These are phyloP conservation scores for Ploettnerulaceae sp. DNA, from an alignment of 2,329 filamentous ascomycete species.

Conservation along the genomic window DNA sequence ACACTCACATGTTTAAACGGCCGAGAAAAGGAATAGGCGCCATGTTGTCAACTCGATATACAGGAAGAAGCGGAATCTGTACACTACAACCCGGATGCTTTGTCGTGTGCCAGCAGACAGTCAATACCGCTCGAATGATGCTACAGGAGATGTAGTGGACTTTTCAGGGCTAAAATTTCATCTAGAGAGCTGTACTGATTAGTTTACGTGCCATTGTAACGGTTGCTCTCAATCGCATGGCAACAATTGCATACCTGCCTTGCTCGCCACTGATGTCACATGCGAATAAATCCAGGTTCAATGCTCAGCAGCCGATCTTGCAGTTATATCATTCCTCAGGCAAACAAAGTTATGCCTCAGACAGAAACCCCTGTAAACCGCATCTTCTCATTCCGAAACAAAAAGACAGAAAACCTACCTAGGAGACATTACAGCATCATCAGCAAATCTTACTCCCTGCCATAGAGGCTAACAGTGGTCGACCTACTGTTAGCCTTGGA, in stretches of 20 bases:
- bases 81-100: conserved; percentile 1
- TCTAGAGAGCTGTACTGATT: neutral
- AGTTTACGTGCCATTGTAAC: neutral
- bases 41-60: conserved; percentile 21
- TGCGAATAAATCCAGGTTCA: conserved; percentile 7
- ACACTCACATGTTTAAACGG: conserved; percentile 37
- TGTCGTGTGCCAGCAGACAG: neutral
- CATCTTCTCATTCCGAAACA: too few species aligned
- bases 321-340: too few species aligned
- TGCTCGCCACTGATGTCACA: conserved; percentile 18
- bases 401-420: too few species aligned
- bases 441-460: neutral
- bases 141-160: neutral
- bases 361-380: too few species aligned
- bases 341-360: too few species aligned
- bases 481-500: too few species aligned
- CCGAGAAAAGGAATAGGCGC: conserved; percentile 40
- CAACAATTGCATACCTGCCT: conserved; percentile 7
- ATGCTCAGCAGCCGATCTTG: neutral
- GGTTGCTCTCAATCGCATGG: neutral
- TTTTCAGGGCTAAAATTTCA: neutral
- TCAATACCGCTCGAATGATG: neutral
- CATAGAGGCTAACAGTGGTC: too few species aligned
- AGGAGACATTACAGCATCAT: too few species aligned
- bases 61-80: conserved; percentile 8